Evolutionary conservation across 208 protist species (phyloP).

Genomic region (Leishmania aethiopica): DNA sequence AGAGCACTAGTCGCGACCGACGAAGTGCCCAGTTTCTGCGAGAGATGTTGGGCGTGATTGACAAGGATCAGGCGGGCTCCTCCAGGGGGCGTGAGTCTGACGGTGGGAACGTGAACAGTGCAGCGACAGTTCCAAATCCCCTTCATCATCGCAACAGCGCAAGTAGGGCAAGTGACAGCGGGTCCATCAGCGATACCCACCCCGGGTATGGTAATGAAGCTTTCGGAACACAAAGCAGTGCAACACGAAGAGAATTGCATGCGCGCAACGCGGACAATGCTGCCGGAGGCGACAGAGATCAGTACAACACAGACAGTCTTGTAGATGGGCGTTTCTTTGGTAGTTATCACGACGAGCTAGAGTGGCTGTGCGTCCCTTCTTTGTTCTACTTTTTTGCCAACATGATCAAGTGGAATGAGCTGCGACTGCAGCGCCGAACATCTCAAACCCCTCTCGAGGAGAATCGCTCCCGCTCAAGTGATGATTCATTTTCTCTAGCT

Average conservation of each 20-base stretch:
- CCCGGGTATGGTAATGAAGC: not conserved
- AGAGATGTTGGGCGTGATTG: conserved; percentile 7
- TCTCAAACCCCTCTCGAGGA: conserved; percentile 13
- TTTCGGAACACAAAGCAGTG: conserved; percentile 10
- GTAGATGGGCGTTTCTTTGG: conserved; percentile 15
- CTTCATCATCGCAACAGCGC: conserved; percentile 4
- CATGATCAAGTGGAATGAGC: conserved; percentile 68
- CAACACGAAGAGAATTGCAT: conserved; percentile 2
- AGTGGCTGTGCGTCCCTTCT: conserved; percentile 67
- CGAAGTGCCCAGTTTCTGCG: conserved; percentile 14
- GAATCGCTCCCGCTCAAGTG: conserved; percentile 7
- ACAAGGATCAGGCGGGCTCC: not conserved
- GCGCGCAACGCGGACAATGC: not conserved
- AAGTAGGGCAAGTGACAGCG: not conserved
- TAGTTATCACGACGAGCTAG: conserved; percentile 17
- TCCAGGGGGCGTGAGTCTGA: not conserved
- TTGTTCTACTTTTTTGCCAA: conserved; percentile 70
- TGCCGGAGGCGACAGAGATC: not conserved
- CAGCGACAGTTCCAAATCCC: conserved; percentile 9
- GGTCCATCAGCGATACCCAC: not conserved
- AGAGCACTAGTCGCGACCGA: conserved; percentile 11
- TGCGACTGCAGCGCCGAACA: conserved; percentile 27
- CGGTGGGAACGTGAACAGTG: not conserved
- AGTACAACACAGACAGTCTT: not conserved
- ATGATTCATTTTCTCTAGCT: conserved; percentile 21